A percentile compares a stretch with the other conserved stretches of the same genome.
phyloP scores from a whole-genome alignment of 352 stramenopile species.

The Phytophthora pseudosyringae region DNA sequence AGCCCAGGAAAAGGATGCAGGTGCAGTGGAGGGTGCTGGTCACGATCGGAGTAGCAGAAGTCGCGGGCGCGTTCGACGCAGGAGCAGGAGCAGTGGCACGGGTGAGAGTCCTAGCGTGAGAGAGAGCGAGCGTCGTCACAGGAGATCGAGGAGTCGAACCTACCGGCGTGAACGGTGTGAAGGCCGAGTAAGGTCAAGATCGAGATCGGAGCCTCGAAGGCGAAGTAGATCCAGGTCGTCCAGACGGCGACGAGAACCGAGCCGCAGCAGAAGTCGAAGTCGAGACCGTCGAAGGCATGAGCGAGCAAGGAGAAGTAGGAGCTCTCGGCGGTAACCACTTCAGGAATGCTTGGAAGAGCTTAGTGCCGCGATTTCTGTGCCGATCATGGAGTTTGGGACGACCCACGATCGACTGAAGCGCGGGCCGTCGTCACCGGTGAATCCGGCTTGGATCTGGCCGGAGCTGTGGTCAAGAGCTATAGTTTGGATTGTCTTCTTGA shows the following conservation, averaged over 20 bases:
- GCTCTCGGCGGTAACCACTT: conserved; percentile 2
- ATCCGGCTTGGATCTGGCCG: too few species aligned
- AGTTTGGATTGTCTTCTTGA: too few species aligned
- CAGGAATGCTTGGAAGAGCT: neutral
- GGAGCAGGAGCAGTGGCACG: conserved; percentile 10
- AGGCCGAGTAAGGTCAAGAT: conserved; percentile 18
- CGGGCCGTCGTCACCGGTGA: too few species aligned
- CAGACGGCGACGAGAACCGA: conserved; percentile 7
- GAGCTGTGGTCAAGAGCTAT: too few species aligned
- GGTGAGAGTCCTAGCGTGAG: conserved; percentile 5
- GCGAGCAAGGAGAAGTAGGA: conserved; percentile 14
- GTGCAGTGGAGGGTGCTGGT: neutral
- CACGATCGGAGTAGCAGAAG: neutral
- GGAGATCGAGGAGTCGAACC: conserved; percentile 12
- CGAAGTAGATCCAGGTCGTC: conserved; percentile 22
- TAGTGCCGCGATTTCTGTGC: neutral
- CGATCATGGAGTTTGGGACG: too few species aligned
- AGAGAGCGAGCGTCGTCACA: neutral
- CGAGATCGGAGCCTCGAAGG: conserved; percentile 4
- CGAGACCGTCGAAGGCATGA: conserved; percentile 2
- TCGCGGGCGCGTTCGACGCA: conserved; percentile 12
- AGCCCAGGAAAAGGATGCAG: neutral
- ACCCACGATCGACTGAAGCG: too few species aligned
- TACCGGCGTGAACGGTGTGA: conserved; percentile 1
- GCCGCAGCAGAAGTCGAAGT: conserved; percentile 30